A percentile compares a stretch with the other conserved stretches of the same genome.
These are phyloP conservation scores for Chaetomiaceae sp. DNA, from an alignment of 2,329 filamentous ascomycete species.

Conservation along the genomic window DNA sequence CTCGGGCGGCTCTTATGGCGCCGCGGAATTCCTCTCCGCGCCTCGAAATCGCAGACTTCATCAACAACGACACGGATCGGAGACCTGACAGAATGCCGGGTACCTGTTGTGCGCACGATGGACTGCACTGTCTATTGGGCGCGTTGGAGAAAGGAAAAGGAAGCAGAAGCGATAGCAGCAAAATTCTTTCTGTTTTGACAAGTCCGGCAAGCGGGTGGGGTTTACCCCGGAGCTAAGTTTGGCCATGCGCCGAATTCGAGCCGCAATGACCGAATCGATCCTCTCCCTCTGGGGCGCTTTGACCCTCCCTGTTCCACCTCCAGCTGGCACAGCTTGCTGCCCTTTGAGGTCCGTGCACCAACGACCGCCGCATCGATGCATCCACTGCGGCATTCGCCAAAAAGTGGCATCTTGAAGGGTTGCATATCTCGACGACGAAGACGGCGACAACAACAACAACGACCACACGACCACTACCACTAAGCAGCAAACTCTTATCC, in stretches of 20 bases:
- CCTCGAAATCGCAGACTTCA: slow-evolving; percentile 57
- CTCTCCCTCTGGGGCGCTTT: too few relatives aligned
- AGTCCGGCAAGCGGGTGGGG: neutral
- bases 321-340: too few relatives aligned
- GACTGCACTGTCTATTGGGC: slow-evolving; percentile 83
- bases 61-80: slow-evolving; percentile 56
- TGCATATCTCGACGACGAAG: too few relatives aligned
- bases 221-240: slow-evolving; percentile 24
- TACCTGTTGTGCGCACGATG: slow-evolving; percentile 56
- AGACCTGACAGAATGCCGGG: slow-evolving; percentile 63
- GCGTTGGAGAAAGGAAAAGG: slow-evolving; percentile 53
- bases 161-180: slow-evolving; percentile 34
- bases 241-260: slow-evolving; percentile 19
- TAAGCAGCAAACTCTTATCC: too few relatives aligned
- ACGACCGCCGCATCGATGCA: neutral
- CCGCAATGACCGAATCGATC: too few relatives aligned
- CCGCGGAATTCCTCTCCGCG: slow-evolving; percentile 50
- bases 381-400: neutral
- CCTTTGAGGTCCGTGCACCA: too few relatives aligned
- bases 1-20: slow-evolving; percentile 57
- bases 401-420: too few relatives aligned
- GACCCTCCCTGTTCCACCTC: too few relatives aligned
- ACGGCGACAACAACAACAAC: too few relatives aligned
- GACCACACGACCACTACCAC: too few relatives aligned
- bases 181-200: slow-evolving; percentile 13